A percentile compares a stretch with the other conserved stretches of the same genome.
Conservation (phyloP, 2,329 filamentous ascomycete genomes). For the Simplicillium sp. region DNA sequence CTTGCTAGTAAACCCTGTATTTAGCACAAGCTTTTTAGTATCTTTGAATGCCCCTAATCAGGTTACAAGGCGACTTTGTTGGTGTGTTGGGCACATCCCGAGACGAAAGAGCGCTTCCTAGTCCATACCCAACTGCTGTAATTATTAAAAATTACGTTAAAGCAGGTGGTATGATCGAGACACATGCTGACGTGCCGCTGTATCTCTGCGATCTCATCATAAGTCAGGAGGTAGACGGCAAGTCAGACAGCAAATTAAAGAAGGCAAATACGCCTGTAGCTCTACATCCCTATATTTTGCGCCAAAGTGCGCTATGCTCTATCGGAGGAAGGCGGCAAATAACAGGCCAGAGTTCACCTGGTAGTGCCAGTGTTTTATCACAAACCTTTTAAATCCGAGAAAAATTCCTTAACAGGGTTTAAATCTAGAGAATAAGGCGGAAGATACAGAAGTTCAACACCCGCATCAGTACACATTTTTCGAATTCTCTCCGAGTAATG, state of each 20-base stretch:
- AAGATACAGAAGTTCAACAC: neutral
- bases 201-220: neutral
- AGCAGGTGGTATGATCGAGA: neutral
- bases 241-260: no score
- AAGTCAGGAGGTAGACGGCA: no score
- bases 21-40: neutral
- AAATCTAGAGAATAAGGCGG: neutral
- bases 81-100: neutral
- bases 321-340: neutral
- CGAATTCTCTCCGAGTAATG: neutral
- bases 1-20: neutral
- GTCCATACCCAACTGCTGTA: neutral
- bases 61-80: neutral
- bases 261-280: no score
- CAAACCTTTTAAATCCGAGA: neutral
- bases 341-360: neutral
- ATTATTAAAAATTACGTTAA: neutral
- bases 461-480: neutral
- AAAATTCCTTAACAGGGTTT: neutral
- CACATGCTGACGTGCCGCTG: neutral
- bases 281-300: neutral
- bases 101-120: neutral
- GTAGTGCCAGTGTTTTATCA: neutral
- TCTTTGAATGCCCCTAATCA: neutral
- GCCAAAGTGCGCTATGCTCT: neutral